Evolutionary conservation across 768 basidiomycete species (phyloP), one percentile per base, ranked within the genome.

Genomic region (Termitomyces sp.): DNA sequence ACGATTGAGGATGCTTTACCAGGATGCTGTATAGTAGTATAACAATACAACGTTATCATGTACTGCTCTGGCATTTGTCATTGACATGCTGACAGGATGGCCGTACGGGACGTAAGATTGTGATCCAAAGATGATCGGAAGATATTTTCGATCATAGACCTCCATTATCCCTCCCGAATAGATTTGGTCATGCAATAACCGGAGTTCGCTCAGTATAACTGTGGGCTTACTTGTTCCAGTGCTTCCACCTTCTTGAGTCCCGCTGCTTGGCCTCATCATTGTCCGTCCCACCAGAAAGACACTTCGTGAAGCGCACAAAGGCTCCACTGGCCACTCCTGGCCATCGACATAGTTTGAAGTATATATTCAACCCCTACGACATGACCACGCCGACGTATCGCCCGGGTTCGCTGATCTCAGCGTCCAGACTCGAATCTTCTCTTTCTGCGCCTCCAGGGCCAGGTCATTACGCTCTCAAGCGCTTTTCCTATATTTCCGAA

Each of bases 1-100:
- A 96, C 32, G 87, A 89, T 66, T 86, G 67, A 67, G 55, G 32
- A 23, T 42, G 19, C 19, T 52, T 17, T 44, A 21, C 19, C 52
- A 37, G 35, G 35, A 3, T 35, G n/a, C 19, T 52, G 17, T 49
- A 12, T 25, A 52, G 52, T 53, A 59, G 19, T 43, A n/a, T 39
- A 43, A 19, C 37, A 60, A 30, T 32, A 34, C n/a, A 46, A 30
- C 50, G 42, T 7, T 21, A 17, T 46, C 28, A 35, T 39, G 44
- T 44, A 39, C 21, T 30, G 35, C 25, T 25, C 50, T 55, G 51
- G 8, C 51, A 54, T 58, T 27, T 60, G 59, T 54, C 51, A 21
- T 40, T 37, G 27, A 19, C 10, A 34, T 19, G 28, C 34, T 56
- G 58, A 62, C 58, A 59, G 47, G 54, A 30, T 56, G 49, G 40